phyloP scores from a whole-genome alignment of 2,329 filamentous ascomycete genomes.

The Daldinia sp. region DNA sequence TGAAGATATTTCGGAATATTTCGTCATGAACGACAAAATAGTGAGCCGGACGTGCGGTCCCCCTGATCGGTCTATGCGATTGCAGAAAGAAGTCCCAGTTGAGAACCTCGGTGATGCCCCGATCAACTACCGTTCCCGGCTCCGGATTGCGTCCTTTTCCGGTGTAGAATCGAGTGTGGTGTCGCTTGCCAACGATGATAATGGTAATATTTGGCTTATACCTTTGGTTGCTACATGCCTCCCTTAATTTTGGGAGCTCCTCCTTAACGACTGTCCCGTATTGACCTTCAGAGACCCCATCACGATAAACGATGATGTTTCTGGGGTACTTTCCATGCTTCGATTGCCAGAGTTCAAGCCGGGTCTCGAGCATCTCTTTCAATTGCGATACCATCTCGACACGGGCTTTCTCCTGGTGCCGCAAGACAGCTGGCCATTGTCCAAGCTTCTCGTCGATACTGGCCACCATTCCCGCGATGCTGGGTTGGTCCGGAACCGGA shows the following conservation, averaged over 20 bases:
- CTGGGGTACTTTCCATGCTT: conserved; percentile 62
- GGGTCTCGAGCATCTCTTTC: conserved; percentile 66
- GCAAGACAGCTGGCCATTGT: conserved; percentile 73
- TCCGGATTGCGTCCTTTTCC: conserved; percentile 61
- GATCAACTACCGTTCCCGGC: conserved; percentile 76
- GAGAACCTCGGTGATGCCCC: conserved; percentile 70
- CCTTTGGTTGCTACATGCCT: conserved; percentile 66
- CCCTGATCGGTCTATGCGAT: conserved; percentile 72
- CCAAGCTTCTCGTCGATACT: conserved; percentile 66
- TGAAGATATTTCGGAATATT: conserved; percentile 54
- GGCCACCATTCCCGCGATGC: conserved; percentile 75
- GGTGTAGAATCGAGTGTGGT: conserved; percentile 79
- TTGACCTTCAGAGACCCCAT: conserved; percentile 81
- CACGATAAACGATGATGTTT: conserved; percentile 77
- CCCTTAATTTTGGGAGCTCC: conserved; percentile 66
- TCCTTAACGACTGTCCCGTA: conserved; percentile 65
- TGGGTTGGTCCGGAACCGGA: conserved; percentile 65
- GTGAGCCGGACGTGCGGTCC: conserved; percentile 75
- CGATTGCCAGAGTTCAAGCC: conserved; percentile 65
- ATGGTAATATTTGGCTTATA: conserved; percentile 67
- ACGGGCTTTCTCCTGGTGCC: conserved; percentile 60
- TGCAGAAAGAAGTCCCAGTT: conserved; percentile 79
- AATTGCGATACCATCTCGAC: conserved; percentile 72
- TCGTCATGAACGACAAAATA: conserved; percentile 70
- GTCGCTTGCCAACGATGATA: conserved; percentile 76